Conservation (phyloP, 108 stramenopile genomes). For the Epipyxis sp. region DNA sequence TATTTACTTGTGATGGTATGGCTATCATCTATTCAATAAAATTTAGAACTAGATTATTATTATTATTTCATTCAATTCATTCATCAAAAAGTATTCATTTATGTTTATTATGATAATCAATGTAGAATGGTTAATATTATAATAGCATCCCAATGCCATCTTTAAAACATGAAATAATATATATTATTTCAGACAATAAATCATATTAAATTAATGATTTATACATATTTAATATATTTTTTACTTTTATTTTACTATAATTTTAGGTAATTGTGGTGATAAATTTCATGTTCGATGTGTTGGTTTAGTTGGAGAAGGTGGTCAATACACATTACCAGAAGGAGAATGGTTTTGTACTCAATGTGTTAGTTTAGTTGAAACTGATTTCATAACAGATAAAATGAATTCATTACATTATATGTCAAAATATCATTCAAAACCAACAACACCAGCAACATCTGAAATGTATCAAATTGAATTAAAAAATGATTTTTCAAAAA, state of each 20-base stretch:
- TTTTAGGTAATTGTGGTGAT: constrained; percentile 19
- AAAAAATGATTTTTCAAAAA: background rate
- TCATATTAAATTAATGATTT: no score
- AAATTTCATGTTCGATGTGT: constrained; percentile 22
- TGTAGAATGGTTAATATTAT: no score
- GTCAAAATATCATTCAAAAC: background rate
- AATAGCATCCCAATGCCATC: no score
- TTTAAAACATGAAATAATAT: no score
- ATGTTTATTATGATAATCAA: no score
- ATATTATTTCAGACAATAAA: no score
- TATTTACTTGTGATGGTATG: constrained; percentile 15
- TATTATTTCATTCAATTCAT: no score
- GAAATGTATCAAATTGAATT: background rate
- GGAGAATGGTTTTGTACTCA: constrained; percentile 22
- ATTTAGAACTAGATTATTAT: no score
- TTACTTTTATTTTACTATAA: no score
- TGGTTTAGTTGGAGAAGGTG: background rate
- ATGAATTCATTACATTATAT: background rate
- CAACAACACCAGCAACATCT: constrained; percentile 8
- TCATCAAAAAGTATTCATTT: no score
- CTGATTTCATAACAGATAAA: background rate
- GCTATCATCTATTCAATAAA: no score
- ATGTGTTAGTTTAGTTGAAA: background rate
- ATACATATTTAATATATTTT: no score
- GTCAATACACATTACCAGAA: constrained; percentile 14